Evolutionary conservation across 202 grass and related monocot genomes (phyloP).

Genomic region (Schoenoplectus tabernaemontani): DNA sequence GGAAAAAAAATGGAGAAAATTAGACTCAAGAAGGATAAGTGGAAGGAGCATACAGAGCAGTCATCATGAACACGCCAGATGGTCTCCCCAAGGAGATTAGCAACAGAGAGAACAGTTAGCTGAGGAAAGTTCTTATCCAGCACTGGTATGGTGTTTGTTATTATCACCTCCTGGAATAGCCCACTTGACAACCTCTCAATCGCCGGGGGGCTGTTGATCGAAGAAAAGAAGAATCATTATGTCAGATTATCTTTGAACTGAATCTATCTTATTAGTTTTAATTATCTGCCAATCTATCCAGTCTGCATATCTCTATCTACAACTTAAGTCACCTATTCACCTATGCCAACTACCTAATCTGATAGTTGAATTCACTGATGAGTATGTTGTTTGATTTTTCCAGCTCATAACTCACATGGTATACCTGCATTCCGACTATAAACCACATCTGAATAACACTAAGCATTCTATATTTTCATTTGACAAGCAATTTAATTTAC

Average conservation of each 20-base stretch:
- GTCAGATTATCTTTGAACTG: neutral
- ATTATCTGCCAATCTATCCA: neutral
- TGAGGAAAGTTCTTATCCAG: slow-evolving; percentile 68
- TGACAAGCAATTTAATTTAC: neutral
- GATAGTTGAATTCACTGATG: neutral
- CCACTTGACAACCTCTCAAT: slow-evolving; percentile 91
- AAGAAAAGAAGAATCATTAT: neutral
- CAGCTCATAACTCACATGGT: neutral
- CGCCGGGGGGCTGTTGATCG: slow-evolving; percentile 56
- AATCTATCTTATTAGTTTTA: neutral
- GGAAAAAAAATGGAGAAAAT: neutral
- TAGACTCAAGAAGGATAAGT: neutral
- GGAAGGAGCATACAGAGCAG: slow-evolving; percentile 51
- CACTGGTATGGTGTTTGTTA: slow-evolving; percentile 86
- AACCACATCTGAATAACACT: neutral
- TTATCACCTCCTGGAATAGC: slow-evolving; percentile 93
- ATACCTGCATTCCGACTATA: neutral
- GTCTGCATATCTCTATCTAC: neutral
- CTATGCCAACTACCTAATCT: neutral
- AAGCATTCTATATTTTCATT: neutral
- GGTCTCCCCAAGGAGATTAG: slow-evolving; percentile 82
- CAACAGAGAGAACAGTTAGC: slow-evolving; percentile 80
- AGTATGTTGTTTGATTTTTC: neutral
- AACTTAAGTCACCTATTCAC: neutral
- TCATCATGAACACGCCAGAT: slow-evolving; percentile 93